Evolutionary conservation across 345 rosid genomes (phyloP), one percentile per base, ranked within the genome.

Genomic region (Brassica rapa): DNA sequence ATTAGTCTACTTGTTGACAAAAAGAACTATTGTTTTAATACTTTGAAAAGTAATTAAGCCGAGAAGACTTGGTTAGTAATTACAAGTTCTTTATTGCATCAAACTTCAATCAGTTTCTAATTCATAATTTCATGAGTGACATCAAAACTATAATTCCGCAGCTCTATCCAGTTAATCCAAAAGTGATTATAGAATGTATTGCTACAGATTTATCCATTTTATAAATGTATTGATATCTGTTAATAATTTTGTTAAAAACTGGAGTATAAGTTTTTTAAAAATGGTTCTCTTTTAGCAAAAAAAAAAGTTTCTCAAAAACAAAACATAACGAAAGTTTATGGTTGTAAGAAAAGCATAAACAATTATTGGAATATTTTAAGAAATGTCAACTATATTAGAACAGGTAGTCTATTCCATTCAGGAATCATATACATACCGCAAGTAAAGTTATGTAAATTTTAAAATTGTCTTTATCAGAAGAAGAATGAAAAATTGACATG

Each of bases 401-500:
- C 30, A 64, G 12, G 24, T 8, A 64, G 61, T 71, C 23, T 71
- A 64, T 2, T 39, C 8, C 64, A 70, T 49, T 61, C 62, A 15
- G n/a, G 64, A 62, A 46, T 15, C 6, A 62, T 39, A 77, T n/a
- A 39, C 8, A 29, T 2, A 23, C 27, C 14, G 4, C n/a, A 32
- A 21, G 39, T 23, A 37, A 4, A 74, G 6, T 39, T 6, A 32
- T 55, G 51, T 27, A 64, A 25, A 33, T 56, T 71, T 51, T 35
- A 46, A 69, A 59, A 76, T 8, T 70, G 35, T 63, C 43, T 62
- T 41, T 43, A 46, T 72, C 68, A 37, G 55, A 76, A 62, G 37
- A 19, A 19, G 21, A 39, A 62, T 71, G 71, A 64, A 70, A 70
- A 64, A 32, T 29, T 66, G 78, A 61, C 69, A 63, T 57, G 55